Conservation (phyloP, 2,329 filamentous ascomycete species). For the Colletotrichum destructivum region DNA sequence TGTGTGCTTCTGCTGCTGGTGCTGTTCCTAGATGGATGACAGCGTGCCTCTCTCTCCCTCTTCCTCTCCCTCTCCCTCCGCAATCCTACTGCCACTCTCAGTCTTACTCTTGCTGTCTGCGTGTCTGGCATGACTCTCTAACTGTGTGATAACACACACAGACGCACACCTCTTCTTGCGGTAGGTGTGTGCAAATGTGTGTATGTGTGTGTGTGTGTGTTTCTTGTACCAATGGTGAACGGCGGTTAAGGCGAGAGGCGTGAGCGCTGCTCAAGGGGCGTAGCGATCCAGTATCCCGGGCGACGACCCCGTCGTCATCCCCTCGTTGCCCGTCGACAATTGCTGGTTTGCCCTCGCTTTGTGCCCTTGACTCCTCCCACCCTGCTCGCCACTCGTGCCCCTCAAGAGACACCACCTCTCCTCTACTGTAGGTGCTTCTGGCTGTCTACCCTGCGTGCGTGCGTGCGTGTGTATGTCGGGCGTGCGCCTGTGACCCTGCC, state of each 20-base stretch:
- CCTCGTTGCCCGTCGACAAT: not conserved
- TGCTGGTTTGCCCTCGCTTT: not conserved
- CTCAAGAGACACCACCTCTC: no score
- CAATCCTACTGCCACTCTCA: no score
- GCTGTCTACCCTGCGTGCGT: no score
- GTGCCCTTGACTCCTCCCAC: not conserved
- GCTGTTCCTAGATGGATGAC: constrained; percentile 8
- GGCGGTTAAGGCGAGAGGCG: not conserved
- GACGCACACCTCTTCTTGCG: no score
- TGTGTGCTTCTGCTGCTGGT: not conserved
- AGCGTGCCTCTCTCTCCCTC: not conserved
- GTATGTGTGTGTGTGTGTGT: not conserved
- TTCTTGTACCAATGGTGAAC: not conserved
- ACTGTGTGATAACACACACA: not conserved
- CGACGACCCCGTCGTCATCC: constrained; percentile 14
- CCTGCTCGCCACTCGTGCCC: not conserved
- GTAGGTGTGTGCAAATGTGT: not conserved
- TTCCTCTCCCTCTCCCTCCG: not conserved
- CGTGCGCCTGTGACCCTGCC: not conserved
- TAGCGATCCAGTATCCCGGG: constrained; percentile 2
- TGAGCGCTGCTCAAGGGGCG: not conserved
- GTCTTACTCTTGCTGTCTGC: no score
- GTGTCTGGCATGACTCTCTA: not conserved
- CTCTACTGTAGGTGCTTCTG: no score
- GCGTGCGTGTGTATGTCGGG: not conserved